Conservation (phyloP, 768 basidiomycete genomes). For the Tylopilus vinaceipallidus region DNA sequence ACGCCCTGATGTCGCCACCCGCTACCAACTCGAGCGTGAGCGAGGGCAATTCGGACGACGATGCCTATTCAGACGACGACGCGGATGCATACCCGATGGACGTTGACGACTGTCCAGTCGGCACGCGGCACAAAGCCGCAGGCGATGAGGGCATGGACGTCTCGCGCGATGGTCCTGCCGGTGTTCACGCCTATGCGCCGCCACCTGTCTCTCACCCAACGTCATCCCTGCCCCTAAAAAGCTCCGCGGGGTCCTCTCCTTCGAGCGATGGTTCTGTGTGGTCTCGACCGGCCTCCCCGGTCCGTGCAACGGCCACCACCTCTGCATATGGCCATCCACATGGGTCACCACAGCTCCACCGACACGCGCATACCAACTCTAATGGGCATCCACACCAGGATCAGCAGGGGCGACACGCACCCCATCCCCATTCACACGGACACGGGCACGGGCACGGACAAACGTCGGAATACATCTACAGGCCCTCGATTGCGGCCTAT, state of each 20-base stretch:
- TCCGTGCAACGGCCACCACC: slow-evolving; percentile 7
- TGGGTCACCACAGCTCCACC: slow-evolving; percentile 17
- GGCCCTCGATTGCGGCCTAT: slow-evolving; percentile 32
- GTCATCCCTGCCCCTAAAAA: slow-evolving; percentile 6
- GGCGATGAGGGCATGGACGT: slow-evolving; percentile 15
- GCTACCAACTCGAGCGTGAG: slow-evolving; percentile 30
- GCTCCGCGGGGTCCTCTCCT: slow-evolving; percentile 22
- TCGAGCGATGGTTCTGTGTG: slow-evolving; percentile 25
- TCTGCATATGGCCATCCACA: slow-evolving; percentile 9
- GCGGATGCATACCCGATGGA: slow-evolving; percentile 24
- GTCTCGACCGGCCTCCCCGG: slow-evolving; percentile 29
- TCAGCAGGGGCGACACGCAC: slow-evolving; percentile 16
- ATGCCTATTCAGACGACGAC: slow-evolving; percentile 26
- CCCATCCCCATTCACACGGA: background rate
- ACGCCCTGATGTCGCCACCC: slow-evolving; percentile 28
- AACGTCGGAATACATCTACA: slow-evolving; percentile 26
- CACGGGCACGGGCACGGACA: slow-evolving; percentile 9
- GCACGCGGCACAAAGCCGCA: background rate
- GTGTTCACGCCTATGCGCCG: background rate
- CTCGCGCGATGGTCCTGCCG: background rate
- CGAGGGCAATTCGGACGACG: slow-evolving; percentile 30
- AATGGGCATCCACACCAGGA: slow-evolving; percentile 9
- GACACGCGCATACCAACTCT: slow-evolving; percentile 8
- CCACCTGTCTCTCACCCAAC: slow-evolving; percentile 5
- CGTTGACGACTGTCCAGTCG: slow-evolving; percentile 12